Conservation (phyloP, 2,329 filamentous ascomycete genomes). For the Ophiosphaerella narmari region DNA sequence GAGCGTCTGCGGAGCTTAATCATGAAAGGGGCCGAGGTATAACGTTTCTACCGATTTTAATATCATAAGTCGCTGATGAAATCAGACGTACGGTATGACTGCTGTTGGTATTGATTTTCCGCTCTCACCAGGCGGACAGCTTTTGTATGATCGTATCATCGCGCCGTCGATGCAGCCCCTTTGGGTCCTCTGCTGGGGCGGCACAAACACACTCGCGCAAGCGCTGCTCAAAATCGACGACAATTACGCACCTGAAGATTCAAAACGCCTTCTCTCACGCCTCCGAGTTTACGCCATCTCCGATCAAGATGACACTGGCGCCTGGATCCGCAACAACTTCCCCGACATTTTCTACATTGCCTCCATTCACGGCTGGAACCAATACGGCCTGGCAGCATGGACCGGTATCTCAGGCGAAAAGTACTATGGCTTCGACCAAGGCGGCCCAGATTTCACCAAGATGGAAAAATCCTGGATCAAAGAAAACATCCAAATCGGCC, state of each 20-base stretch:
- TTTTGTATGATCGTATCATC: constrained; percentile 52
- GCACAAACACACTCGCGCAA: constrained; percentile 58
- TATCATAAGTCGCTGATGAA: constrained; percentile 3
- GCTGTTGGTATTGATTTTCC: constrained; percentile 37
- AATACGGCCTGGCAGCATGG: constrained; percentile 61
- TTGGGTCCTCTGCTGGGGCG: constrained; percentile 61
- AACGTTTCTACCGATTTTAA: background rate
- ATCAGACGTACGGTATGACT: constrained; percentile 46
- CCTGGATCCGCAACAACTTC: constrained; percentile 60
- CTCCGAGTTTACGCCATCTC: constrained; percentile 55
- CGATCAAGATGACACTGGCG: constrained; percentile 63
- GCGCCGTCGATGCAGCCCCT: constrained; percentile 50
- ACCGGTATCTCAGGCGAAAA: constrained; percentile 59
- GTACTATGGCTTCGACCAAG: constrained; percentile 54
- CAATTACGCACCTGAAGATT: constrained; percentile 38
- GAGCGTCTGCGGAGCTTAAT: constrained; percentile 30
- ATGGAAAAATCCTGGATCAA: constrained; percentile 59
- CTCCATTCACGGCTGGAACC: constrained; percentile 61
- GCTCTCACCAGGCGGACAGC: constrained; percentile 51
- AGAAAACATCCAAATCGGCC: constrained; percentile 59
- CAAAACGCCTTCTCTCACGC: constrained; percentile 37
- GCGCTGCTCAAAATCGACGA: constrained; percentile 50
- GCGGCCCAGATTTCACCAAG: constrained; percentile 55
- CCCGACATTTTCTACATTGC: constrained; percentile 62
- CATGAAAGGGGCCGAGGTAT: constrained; percentile 39